These are phyloP conservation scores for Pyricularia pennisetigena DNA, from an alignment of 2,329 filamentous ascomycete species.

Conservation along the genomic window DNA sequence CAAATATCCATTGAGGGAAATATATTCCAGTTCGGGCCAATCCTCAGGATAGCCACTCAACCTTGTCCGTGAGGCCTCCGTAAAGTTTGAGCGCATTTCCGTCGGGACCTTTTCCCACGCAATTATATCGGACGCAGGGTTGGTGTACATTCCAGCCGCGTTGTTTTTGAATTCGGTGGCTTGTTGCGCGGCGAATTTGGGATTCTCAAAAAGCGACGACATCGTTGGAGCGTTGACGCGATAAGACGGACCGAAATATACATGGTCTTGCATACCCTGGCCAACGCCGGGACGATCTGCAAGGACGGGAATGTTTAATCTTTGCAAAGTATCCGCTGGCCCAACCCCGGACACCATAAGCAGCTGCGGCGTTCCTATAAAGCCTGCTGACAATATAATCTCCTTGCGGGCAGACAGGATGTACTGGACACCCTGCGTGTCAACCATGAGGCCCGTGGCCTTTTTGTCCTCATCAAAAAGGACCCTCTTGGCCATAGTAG, in stretches of 20 bases:
- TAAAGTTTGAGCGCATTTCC: neutral
- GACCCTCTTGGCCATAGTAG: constrained; percentile 23
- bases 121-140: constrained; percentile 13
- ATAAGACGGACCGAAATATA: constrained; percentile 8
- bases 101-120: constrained; percentile 12
- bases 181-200: neutral
- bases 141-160: constrained; percentile 12
- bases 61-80: neutral
- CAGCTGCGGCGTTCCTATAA: constrained; percentile 30
- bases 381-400: constrained; percentile 30
- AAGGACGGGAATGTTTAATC: constrained; percentile 26
- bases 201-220: constrained; percentile 3
- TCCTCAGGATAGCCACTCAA: neutral
- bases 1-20: neutral
- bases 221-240: constrained; percentile 12
- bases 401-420: constrained; percentile 22
- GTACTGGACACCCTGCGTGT: constrained; percentile 5
- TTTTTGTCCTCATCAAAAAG: constrained; percentile 3
- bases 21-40: neutral
- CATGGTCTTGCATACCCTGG: constrained; percentile 27
- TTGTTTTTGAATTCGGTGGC: constrained; percentile 8
- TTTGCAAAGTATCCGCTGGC: constrained; percentile 26
- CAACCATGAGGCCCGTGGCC: constrained; percentile 5
- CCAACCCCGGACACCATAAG: constrained; percentile 36
- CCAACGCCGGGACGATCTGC: constrained; percentile 26